Conservation (phyloP, 2,329 filamentous ascomycete species). For the Cucurbitaria berberidis region DNA sequence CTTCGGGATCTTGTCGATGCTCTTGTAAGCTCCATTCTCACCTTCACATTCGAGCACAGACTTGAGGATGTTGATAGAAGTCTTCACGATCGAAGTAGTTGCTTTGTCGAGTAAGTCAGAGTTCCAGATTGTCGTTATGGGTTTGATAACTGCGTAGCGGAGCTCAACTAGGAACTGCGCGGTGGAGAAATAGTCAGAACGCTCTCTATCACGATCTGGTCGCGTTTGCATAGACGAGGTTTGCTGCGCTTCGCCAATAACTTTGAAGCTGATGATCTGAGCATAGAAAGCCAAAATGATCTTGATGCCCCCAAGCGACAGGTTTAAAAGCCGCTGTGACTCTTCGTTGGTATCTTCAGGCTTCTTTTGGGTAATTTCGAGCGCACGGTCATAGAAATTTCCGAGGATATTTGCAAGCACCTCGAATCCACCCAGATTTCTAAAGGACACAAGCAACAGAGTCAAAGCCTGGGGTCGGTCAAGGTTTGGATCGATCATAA, state of each 20-base stretch:
- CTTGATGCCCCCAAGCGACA: conserved; percentile 70
- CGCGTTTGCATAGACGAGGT: conserved; percentile 61
- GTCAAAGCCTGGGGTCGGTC: conserved; percentile 59
- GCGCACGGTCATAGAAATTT: conserved; percentile 68
- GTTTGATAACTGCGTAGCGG: conserved; percentile 77
- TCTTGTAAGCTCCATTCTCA: conserved; percentile 70
- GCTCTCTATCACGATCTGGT: conserved; percentile 60
- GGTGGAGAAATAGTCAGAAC: conserved; percentile 67
- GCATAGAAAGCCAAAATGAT: conserved; percentile 85
- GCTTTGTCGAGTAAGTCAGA: conserved; percentile 83
- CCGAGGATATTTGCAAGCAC: conserved; percentile 74
- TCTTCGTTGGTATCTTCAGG: conserved; percentile 55
- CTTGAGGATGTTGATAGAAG: conserved; percentile 82
- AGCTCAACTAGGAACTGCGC: conserved; percentile 86
- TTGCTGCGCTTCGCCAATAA: conserved; percentile 76
- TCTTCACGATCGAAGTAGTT: conserved; percentile 75
- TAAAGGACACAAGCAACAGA: conserved; percentile 85
- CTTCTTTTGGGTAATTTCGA: conserved; percentile 53
- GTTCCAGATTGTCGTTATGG: conserved; percentile 81
- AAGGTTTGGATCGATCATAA: conserved; percentile 72
- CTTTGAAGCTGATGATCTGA: conserved; percentile 76
- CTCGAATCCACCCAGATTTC: conserved; percentile 76
- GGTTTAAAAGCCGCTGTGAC: conserved; percentile 45
- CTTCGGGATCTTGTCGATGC: conserved; percentile 63
- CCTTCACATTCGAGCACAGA: conserved; percentile 77